Evolutionary conservation across 2,329 filamentous ascomycete genomes (phyloP).

Genomic region (Arachnomyces sp.): DNA sequence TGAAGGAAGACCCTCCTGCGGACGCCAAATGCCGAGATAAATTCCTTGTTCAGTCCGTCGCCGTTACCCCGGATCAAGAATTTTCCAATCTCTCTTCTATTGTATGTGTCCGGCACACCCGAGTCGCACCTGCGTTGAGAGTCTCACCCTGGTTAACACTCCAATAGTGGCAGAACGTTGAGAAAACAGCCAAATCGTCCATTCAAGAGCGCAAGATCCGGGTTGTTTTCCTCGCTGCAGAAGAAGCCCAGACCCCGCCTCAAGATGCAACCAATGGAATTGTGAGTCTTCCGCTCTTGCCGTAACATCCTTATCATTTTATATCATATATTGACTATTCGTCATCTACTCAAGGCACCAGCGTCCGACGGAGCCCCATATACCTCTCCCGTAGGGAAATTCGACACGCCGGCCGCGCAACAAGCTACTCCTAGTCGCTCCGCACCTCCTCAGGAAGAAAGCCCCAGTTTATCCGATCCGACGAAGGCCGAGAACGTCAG

Average conservation of each 20-base stretch:
- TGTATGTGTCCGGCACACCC: constrained; percentile 46
- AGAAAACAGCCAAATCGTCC: constrained; percentile 65
- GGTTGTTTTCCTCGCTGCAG: constrained; percentile 70
- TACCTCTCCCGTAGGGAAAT: constrained; percentile 47
- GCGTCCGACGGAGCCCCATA: constrained; percentile 43
- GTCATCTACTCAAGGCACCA: constrained; percentile 14
- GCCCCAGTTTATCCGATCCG: constrained; percentile 1
- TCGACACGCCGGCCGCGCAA: constrained; percentile 38
- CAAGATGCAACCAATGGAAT: constrained; percentile 26
- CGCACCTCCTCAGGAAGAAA: constrained; percentile 15
- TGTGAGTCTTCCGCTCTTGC: constrained; percentile 23
- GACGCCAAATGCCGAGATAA: constrained; percentile 95
- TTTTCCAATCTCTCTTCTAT: constrained; percentile 72
- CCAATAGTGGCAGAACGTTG: constrained; percentile 63
- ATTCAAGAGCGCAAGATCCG: constrained; percentile 95
- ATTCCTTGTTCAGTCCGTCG: constrained; percentile 89
- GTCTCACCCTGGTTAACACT: constrained; percentile 13
- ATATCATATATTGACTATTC: constrained; percentile 7
- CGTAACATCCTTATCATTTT: background rate
- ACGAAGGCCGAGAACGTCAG: background rate
- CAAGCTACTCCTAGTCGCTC: constrained; percentile 33
- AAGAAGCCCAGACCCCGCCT: constrained; percentile 31
- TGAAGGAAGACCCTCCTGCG: constrained; percentile 85
- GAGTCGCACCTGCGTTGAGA: constrained; percentile 12
- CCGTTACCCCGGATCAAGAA: constrained; percentile 75